phyloP scores from a whole-genome alignment of 2,329 filamentous ascomycete species.

The Paraphaeosphaeria sporulosa region DNA sequence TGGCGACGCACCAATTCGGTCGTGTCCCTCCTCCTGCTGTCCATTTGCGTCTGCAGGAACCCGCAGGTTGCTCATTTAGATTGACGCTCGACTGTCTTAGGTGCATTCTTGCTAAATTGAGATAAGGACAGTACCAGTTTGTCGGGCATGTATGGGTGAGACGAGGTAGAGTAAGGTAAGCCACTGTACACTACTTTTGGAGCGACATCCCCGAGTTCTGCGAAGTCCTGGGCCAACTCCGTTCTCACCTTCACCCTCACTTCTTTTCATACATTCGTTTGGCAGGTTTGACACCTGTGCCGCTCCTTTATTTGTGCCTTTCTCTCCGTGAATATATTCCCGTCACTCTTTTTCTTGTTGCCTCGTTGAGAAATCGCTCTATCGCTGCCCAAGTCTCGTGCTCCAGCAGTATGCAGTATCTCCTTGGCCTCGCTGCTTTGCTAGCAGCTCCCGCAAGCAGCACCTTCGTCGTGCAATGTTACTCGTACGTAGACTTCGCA shows the following conservation, averaged over 20 bases:
- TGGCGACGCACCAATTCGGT: constrained; percentile 1
- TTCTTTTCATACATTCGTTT: constrained; percentile 8
- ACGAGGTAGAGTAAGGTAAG: constrained; percentile 7
- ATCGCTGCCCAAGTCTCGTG: constrained; percentile 1
- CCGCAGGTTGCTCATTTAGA: constrained; percentile 11
- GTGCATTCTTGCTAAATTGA: constrained; percentile 4
- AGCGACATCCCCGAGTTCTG: background rate
- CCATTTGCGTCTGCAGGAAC: constrained; percentile 22
- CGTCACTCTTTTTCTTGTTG: background rate
- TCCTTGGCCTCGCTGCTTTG: constrained; percentile 23
- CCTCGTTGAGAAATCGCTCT: background rate
- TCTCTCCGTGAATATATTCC: background rate
- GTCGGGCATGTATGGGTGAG: constrained; percentile 8
- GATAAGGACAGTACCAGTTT: background rate
- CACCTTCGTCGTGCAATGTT: constrained; percentile 71
- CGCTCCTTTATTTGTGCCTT: constrained; percentile 16
- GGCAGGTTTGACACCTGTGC: constrained; percentile 26
- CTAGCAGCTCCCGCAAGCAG: constrained; percentile 58
- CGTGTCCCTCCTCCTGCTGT: constrained; percentile 4
- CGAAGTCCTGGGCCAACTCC: constrained; percentile 4
- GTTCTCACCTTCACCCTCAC: constrained; percentile 1
- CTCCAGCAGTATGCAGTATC: constrained; percentile 22
- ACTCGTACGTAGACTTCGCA: background rate
- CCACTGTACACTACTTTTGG: background rate
- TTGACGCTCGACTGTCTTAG: background rate